These are phyloP conservation scores for Marasmius tenuissimus DNA, from an alignment of 1,284 basidiomycete species.

Conservation along the genomic window DNA sequence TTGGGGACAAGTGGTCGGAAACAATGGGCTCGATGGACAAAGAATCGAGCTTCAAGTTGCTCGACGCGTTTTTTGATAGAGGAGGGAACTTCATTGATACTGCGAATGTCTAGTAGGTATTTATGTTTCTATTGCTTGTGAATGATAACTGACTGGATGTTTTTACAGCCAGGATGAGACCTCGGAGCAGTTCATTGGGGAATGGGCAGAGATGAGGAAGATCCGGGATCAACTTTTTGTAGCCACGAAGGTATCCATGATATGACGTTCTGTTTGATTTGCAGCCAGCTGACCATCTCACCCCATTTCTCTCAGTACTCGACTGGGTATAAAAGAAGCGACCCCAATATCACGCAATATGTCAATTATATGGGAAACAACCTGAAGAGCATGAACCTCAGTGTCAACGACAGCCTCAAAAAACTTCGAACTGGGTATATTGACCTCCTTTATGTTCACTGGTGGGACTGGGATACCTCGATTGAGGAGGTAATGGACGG, in stretches of 20 bases:
- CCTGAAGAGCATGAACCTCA: background rate
- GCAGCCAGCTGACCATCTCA: background rate
- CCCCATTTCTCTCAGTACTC: constrained; percentile 26
- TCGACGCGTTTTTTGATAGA: constrained; percentile 47
- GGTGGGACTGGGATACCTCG: background rate
- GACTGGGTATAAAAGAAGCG: constrained; percentile 24
- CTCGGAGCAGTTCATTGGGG: constrained; percentile 55
- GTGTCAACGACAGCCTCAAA: background rate
- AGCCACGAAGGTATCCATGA: constrained; percentile 45
- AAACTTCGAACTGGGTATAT: background rate
- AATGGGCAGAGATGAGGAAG: constrained; percentile 50
- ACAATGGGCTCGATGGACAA: constrained; percentile 38
- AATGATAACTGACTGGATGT: background rate
- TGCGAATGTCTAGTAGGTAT: constrained; percentile 45
- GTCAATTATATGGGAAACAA: background rate
- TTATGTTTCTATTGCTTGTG: background rate
- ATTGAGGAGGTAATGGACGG: background rate
- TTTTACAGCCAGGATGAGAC: constrained; percentile 43
- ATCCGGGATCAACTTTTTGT: constrained; percentile 56
- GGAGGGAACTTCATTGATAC: constrained; percentile 60
- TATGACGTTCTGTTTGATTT: background rate
- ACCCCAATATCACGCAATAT: constrained; percentile 16
- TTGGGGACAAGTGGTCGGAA: constrained; percentile 37
- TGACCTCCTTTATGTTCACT: background rate
- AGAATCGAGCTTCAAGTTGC: constrained; percentile 44